A percentile compares a stretch with the other conserved stretches of the same genome.
These are phyloP conservation scores for Skeletonema costatum DNA, from an alignment of 108 stramenopile species.

Conservation along the genomic window DNA sequence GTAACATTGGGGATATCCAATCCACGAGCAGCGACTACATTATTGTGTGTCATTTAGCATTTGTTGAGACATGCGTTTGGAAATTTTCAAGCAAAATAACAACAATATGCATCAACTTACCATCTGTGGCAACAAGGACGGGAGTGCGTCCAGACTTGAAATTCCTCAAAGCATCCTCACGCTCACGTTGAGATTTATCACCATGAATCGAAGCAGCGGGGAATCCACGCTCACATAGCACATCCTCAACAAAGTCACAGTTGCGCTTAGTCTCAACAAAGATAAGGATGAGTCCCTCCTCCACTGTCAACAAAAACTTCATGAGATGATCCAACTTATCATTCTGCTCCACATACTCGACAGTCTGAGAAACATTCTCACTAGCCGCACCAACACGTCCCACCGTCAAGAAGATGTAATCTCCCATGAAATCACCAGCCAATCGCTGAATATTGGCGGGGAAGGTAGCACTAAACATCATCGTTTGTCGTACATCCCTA, in stretches of 20 bases:
- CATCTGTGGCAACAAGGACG: slow-evolving; percentile 94
- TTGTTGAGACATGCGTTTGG: background rate
- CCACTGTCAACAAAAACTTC: slow-evolving; percentile 82
- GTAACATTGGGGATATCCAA: slow-evolving; percentile 98
- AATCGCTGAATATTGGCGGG: slow-evolving; percentile 93
- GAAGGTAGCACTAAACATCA: slow-evolving; percentile 99
- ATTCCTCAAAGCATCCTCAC: slow-evolving; percentile 85
- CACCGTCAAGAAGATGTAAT: slow-evolving; percentile 97
- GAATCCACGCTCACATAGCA: slow-evolving; percentile 84
- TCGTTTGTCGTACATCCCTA: slow-evolving; percentile 88
- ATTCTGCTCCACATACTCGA: slow-evolving; percentile 92
- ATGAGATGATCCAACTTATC: slow-evolving; percentile 91
- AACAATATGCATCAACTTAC: slow-evolving; percentile 22
- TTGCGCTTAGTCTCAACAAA: slow-evolving; percentile 98
- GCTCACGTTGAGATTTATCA: slow-evolving; percentile 94
- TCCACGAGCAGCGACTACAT: slow-evolving; percentile 84
- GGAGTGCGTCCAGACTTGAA: slow-evolving; percentile 84
- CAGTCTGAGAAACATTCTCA: slow-evolving; percentile 69
- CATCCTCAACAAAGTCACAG: slow-evolving; percentile 94
- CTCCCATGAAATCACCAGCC: slow-evolving; percentile 92
- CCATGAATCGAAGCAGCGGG: slow-evolving; percentile 97
- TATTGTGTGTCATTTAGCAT: background rate
- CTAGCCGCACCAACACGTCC: slow-evolving; percentile 92
- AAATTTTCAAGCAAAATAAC: background rate
- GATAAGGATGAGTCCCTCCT: slow-evolving; percentile 95